Conservation (phyloP, 2,329 filamentous ascomycete species). For the Pyricularia sp. region DNA sequence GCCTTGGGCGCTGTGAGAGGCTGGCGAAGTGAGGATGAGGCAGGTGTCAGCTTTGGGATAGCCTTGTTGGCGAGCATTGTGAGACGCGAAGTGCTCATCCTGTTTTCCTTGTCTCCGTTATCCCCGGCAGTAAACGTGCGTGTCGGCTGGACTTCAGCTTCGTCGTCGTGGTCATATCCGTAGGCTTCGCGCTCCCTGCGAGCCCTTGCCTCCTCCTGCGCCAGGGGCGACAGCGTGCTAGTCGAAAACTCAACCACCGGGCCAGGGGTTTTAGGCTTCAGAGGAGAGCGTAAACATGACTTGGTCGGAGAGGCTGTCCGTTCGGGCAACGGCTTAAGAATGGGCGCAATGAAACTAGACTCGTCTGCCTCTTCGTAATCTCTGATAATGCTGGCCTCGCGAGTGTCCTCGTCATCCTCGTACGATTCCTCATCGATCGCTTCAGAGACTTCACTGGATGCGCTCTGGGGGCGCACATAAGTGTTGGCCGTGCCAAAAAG, state of each 20-base stretch:
- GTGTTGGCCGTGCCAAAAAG: not conserved
- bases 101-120: slow-evolving; percentile 2
- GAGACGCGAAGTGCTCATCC: not conserved
- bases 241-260: slow-evolving; percentile 49
- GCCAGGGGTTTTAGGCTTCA: slow-evolving; percentile 48
- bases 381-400: not conserved
- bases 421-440: slow-evolving; percentile 12
- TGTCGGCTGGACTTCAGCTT: not conserved
- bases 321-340: slow-evolving; percentile 39
- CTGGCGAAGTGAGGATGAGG: not conserved
- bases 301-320: slow-evolving; percentile 45
- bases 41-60: not conserved
- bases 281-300: slow-evolving; percentile 45
- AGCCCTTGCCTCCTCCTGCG: slow-evolving; percentile 24
- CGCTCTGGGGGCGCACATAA: not conserved
- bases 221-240: slow-evolving; percentile 35
- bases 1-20: slow-evolving; percentile 1
- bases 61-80: not conserved
- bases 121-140: not conserved
- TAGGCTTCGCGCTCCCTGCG: slow-evolving; percentile 3
- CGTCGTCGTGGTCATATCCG: slow-evolving; percentile 5
- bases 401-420: slow-evolving; percentile 1
- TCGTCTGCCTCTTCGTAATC: slow-evolving; percentile 14
- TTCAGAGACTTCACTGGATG: slow-evolving; percentile 3
- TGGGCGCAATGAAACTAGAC: slow-evolving; percentile 25